Evolutionary conservation across 2,329 filamentous ascomycete species (phyloP), one percentile per base, ranked within the genome.

Genomic region (Laburnicola sp.): DNA sequence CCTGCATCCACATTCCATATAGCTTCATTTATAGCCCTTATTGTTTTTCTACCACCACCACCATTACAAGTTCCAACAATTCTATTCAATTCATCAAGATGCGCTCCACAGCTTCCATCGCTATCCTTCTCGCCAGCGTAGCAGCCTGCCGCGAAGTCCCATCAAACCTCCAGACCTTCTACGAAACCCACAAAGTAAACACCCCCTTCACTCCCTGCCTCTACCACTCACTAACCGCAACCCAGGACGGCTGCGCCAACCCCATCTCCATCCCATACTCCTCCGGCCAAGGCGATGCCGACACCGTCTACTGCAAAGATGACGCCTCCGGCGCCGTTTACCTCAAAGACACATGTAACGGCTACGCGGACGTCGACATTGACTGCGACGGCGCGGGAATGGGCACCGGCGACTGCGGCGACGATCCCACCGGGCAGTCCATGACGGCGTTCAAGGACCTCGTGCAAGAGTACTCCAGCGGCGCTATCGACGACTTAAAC

Each of bases 361-460:
- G 32, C 70, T 83, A 63, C 34, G 76, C 72, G 45, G 78, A 84
- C 65, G 82, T 84, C 78, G 82, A 84, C 58, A 74, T 84, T 47
- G 81, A 83, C 69, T 85, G 82, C 59, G 82, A 85, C 57, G 82
- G 82, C 22, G 62, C 72, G 6, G 74, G 80, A 48, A 65, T 69
- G 22, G 71, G 72, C 6, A 58, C 51, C 21, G 60, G 58, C 31
- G 69, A 26, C 35, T 83, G 81, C 57, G 71, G 63, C 30, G 72
- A 58, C 46, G 60, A 63, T 30, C 53, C 68, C 16, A 78, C 76
- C 8, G 54, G 56, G 11, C 78, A 81, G 60, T 68, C 66, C 31
- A 58, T 75, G 50, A 83, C 82, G 1, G 72, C 78, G 0, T 83
- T 83, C 54, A 51, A 57, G 42, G 51, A 56, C 36, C 23, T 39